These are phyloP conservation scores for Uncinocarpus reesii DNA, from an alignment of 2,329 filamentous ascomycete genomes.

Conservation along the genomic window DNA sequence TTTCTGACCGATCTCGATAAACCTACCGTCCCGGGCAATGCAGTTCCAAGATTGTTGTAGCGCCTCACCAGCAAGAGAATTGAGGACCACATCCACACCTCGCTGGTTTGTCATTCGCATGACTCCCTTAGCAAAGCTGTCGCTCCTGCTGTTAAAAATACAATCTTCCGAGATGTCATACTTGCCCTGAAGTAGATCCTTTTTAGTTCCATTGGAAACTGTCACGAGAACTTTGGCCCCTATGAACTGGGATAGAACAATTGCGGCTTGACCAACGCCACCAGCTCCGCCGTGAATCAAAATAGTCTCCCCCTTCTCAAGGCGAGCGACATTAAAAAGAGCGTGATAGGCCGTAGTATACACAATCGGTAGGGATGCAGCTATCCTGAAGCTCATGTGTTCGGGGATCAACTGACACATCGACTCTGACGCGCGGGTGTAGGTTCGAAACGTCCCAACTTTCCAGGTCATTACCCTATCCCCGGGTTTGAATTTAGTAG, in stretches of 20 bases:
- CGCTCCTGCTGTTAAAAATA: constrained; percentile 13
- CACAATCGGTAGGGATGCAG: constrained; percentile 13
- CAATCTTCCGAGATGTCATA: constrained; percentile 10
- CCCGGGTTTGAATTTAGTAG: too few relatives aligned
- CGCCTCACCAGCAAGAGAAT: constrained; percentile 13
- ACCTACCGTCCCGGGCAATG: constrained; percentile 13
- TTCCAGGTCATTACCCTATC: too few relatives aligned
- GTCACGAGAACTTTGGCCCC: constrained; percentile 19
- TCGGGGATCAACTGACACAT: too few relatives aligned
- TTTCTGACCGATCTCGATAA: constrained; percentile 15
- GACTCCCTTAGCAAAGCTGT: constrained; percentile 10
- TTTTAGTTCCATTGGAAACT: too few relatives aligned
- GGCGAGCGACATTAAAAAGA: constrained; percentile 11
- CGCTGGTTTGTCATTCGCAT: constrained; percentile 8
- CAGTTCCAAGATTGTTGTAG: constrained; percentile 7
- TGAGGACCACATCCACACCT: constrained; percentile 17
- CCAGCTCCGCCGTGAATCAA: constrained; percentile 20
- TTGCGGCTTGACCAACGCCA: constrained; percentile 19
- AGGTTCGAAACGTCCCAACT: too few relatives aligned
- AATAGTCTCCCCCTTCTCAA: constrained; percentile 15
- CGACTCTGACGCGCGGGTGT: too few relatives aligned
- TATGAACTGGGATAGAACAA: constrained; percentile 16
- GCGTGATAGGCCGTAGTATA: constrained; percentile 16
- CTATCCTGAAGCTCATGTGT: neutral
- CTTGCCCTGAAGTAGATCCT: constrained; percentile 11